phyloP scores from a whole-genome alignment of 345 rosid species.

The Eucalyptus sideroxylon region DNA sequence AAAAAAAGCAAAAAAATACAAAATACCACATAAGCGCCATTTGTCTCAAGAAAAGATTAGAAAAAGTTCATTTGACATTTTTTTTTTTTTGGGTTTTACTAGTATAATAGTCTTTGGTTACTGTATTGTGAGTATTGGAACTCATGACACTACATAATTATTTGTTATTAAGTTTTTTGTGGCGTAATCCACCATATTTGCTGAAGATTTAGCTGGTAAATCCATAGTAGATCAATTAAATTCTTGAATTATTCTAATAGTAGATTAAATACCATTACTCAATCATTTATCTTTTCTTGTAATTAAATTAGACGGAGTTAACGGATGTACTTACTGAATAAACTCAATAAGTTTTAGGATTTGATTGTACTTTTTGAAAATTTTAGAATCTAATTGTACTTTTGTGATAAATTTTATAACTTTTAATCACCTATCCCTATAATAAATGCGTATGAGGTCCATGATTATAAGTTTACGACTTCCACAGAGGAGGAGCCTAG shows the following conservation, averaged over 20 bases:
- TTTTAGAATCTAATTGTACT: accelerated
- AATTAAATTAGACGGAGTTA: not conserved
- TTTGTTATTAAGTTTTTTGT: accelerated
- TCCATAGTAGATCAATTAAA: too few species aligned
- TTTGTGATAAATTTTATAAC: not conserved
- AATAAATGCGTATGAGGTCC: not conserved
- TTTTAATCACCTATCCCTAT: not conserved
- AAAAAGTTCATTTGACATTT: too few species aligned
- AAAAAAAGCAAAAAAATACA: accelerated
- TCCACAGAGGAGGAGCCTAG: not conserved
- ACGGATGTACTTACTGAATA: accelerated
- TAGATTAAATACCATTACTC: accelerated
- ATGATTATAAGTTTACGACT: not conserved
- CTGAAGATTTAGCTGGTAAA: accelerated
- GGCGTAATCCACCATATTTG: accelerated
- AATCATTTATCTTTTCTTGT: too few species aligned
- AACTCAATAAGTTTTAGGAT: accelerated
- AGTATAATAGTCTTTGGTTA: accelerated
- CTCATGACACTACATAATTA: too few species aligned
- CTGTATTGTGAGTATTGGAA: too few species aligned
- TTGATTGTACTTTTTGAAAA: accelerated
- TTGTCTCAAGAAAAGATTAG: not conserved
- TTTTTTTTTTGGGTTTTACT: accelerated
- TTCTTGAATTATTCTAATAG: too few species aligned
- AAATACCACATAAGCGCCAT: not conserved